phyloP scores from a whole-genome alignment of 2,329 filamentous ascomycete genomes.

The Trichoderma pleuroti region DNA sequence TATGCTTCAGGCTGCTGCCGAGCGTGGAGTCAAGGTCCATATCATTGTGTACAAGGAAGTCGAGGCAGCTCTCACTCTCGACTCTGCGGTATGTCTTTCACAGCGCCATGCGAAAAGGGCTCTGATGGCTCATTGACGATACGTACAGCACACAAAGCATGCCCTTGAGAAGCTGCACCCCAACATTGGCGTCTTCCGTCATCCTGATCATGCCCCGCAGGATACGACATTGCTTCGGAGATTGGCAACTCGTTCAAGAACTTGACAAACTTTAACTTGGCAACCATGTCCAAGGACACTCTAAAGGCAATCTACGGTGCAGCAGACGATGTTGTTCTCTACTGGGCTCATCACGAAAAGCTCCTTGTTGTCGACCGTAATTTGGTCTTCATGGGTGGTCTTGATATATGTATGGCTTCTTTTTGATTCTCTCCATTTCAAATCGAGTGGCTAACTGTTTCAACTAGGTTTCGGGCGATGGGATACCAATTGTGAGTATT shows the following conservation, averaged over 20 bases:
- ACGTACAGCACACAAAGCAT: constrained; percentile 69
- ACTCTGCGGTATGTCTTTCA: constrained; percentile 42
- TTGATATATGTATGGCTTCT: constrained; percentile 65
- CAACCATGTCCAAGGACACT: constrained; percentile 67
- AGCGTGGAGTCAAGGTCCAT: constrained; percentile 79
- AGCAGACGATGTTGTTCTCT: constrained; percentile 75
- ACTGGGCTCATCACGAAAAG: constrained; percentile 94
- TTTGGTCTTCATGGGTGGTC: constrained; percentile 83
- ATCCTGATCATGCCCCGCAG: constrained; percentile 84
- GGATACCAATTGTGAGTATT: constrained; percentile 69
- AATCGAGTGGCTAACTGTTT: constrained; percentile 18
- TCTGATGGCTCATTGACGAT: background rate
- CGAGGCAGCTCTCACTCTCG: constrained; percentile 67
- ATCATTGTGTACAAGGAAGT: constrained; percentile 94
- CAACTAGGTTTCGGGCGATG: constrained; percentile 71
- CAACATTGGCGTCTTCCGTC: constrained; percentile 84
- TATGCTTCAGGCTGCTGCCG: constrained; percentile 76
- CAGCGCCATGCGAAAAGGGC: constrained; percentile 22
- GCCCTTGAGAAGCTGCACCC: constrained; percentile 71
- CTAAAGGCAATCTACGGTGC: constrained; percentile 79
- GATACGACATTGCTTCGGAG: constrained; percentile 62
- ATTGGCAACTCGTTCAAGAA: constrained; percentile 60
- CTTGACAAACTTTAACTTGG: constrained; percentile 50
- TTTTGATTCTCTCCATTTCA: background rate
- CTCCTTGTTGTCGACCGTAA: constrained; percentile 76